phyloP scores from a whole-genome alignment of 768 basidiomycete genomes.

The Hortiboletus campestris region DNA sequence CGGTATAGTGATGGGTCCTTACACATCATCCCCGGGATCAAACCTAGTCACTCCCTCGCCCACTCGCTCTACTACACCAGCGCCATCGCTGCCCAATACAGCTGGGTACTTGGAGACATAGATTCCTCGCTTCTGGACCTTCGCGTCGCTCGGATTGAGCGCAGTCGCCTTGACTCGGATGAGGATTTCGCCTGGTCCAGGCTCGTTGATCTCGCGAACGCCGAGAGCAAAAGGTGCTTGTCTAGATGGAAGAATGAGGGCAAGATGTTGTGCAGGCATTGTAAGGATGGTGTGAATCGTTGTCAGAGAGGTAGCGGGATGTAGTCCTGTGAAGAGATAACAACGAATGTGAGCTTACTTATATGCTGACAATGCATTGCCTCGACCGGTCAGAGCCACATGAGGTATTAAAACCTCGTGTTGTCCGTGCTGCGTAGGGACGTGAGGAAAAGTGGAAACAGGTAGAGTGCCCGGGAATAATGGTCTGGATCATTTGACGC shows the following conservation, averaged over 20 bases:
- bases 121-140: slow-evolving; percentile 41
- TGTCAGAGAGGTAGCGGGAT: slow-evolving; percentile 13
- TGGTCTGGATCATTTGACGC: slow-evolving; percentile 32
- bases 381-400: slow-evolving; percentile 25
- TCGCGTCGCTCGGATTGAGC: slow-evolving; percentile 55
- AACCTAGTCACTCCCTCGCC: slow-evolving; percentile 51
- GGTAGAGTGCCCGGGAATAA: slow-evolving; percentile 28
- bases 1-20: slow-evolving; percentile 20
- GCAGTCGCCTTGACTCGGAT: slow-evolving; percentile 46
- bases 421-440: slow-evolving; percentile 32
- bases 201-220: slow-evolving; percentile 36
- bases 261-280: slow-evolving; percentile 29
- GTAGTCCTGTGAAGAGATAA: slow-evolving; percentile 22
- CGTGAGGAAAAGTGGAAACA: slow-evolving; percentile 26
- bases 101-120: slow-evolving; percentile 43
- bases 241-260: slow-evolving; percentile 32
- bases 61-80: slow-evolving; percentile 50
- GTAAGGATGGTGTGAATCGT: slow-evolving; percentile 4
- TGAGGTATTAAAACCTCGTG: slow-evolving; percentile 34
- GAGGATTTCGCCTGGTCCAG: slow-evolving; percentile 48
- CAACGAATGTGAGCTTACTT: slow-evolving; percentile 21
- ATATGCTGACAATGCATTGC: slow-evolving; percentile 32
- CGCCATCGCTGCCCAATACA: slow-evolving; percentile 47
- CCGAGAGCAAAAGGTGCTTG: slow-evolving; percentile 37
- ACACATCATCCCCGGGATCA: slow-evolving; percentile 54